Conservation (phyloP, 2,329 filamentous ascomycete genomes). For the Xylaria multiplex region DNA sequence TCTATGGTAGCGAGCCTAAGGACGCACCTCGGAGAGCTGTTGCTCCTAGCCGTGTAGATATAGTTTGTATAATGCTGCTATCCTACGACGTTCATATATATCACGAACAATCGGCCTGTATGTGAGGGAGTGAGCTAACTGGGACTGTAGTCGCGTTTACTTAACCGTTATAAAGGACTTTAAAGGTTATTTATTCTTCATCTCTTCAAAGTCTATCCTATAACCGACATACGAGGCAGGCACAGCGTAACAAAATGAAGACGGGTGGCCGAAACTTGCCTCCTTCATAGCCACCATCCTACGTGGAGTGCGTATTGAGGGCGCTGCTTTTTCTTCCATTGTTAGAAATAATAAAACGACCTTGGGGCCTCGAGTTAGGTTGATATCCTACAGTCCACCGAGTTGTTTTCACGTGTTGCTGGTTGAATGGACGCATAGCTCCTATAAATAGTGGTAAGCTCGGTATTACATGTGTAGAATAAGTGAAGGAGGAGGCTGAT, state of each 20-base stretch:
- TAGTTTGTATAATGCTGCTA: background rate
- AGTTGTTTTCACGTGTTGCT: background rate
- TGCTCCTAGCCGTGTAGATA: background rate
- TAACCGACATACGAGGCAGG: background rate
- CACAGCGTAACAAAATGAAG: background rate
- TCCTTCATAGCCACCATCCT: background rate
- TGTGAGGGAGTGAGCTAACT: background rate
- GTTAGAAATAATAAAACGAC: background rate
- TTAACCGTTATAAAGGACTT: background rate
- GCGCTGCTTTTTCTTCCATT: background rate
- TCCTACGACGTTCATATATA: background rate
- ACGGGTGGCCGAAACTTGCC: slow-evolving; percentile 25
- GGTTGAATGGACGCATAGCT: background rate
- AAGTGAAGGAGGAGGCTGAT: slow-evolving; percentile 4
- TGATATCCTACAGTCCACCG: background rate
- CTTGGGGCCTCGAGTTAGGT: background rate
- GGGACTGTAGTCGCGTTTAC: background rate
- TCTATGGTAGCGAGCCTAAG: background rate
- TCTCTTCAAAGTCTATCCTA: too few species aligned
- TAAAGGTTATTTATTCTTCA: background rate
- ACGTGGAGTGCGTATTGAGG: background rate
- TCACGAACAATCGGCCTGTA: background rate
- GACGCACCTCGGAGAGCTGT: background rate
- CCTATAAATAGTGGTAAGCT: slow-evolving; percentile 17
- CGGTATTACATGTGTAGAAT: background rate